Evolutionary conservation across 352 stramenopile genomes (phyloP).

Genomic region (Phytophthora agathidicida): DNA sequence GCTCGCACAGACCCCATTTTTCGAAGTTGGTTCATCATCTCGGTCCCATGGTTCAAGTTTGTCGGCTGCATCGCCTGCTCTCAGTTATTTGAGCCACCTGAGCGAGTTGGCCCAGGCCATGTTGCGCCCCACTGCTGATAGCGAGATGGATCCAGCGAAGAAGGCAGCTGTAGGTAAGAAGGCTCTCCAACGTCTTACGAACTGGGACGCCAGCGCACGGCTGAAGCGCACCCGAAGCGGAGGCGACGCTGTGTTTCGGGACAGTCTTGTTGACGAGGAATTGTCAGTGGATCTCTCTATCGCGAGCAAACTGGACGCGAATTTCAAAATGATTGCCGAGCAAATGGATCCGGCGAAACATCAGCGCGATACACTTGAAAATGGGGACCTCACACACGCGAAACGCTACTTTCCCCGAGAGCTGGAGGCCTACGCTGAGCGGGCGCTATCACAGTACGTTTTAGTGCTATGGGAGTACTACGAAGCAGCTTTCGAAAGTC

Average conservation of each 20-base stretch:
- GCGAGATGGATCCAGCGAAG: constrained; percentile 47
- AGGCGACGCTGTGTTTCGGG: constrained; percentile 67
- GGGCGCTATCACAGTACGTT: constrained; percentile 76
- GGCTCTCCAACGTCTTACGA: constrained; percentile 60
- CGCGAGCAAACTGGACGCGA: constrained; percentile 81
- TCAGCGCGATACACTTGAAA: not conserved
- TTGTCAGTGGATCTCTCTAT: constrained; percentile 85
- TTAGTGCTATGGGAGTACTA: constrained; percentile 87
- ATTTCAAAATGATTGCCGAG: constrained; percentile 88
- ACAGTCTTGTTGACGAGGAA: constrained; percentile 80
- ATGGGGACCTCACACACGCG: not conserved
- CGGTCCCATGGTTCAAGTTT: constrained; percentile 18
- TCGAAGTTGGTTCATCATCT: constrained; percentile 39
- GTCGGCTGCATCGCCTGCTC: constrained; percentile 39
- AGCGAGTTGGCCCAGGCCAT: constrained; percentile 78
- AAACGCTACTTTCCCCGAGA: constrained; percentile 66
- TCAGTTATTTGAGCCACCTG: constrained; percentile 75
- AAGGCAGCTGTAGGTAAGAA: constrained; percentile 51
- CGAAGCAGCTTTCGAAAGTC: constrained; percentile 64
- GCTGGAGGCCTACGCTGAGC: constrained; percentile 78
- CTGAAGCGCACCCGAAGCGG: constrained; percentile 47
- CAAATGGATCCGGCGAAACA: constrained; percentile 51
- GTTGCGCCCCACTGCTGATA: constrained; percentile 44
- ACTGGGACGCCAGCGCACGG: constrained; percentile 69
- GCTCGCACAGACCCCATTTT: constrained; percentile 75